Evolutionary conservation across 1,284 basidiomycete species (phyloP), one percentile per base, ranked within the genome.

Genomic region (Rhodotorula sp.): DNA sequence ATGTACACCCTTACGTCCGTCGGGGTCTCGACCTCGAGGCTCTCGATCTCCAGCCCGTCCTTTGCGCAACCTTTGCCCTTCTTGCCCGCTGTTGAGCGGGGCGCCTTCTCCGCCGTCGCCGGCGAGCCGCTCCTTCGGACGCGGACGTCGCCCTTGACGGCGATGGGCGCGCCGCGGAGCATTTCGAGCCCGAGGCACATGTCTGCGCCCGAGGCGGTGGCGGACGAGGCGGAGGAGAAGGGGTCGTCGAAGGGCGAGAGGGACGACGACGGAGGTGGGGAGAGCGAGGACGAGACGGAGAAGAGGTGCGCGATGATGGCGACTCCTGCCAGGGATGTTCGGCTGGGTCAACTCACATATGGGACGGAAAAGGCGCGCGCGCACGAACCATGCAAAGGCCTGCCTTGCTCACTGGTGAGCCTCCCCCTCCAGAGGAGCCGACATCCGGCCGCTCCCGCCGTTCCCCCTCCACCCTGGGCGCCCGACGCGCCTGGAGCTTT

Each of bases 131-230:
- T 48, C 21, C 36, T 36, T 5, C 37, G 25, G 17, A 69, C 50
- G 27, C 46, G 32, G n/a, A 70, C 64, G 36, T 64, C 39, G 29
- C 41, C 48, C 19, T 56, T 58, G 39, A 70, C 37, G 27, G 46
- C 41, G 32, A 70, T 25, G 29, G 74, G 70, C 17, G 46, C 64
- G 0, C 75, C 70, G n/a, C 73, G 54, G 6, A 69, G 48, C 75
- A 76, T 76, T 46, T 76, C 75, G 50, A 76, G 62, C 0, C 75
- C 75, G 55, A 76, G 68, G 53, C 75, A 76, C 70, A 76, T 68
- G 60, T 76, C 75, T 3, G 75, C 73, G 10, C 70, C 72, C 1
- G 70, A 64, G 10, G 61, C 29, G 1, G 61, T 12, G 2, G 64
- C 44, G 3, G 57, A 61, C 12, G 70, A 61, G 15, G 64, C 34